These are phyloP conservation scores for Trametes coccinea DNA, from an alignment of 768 basidiomycete species.

Conservation along the genomic window DNA sequence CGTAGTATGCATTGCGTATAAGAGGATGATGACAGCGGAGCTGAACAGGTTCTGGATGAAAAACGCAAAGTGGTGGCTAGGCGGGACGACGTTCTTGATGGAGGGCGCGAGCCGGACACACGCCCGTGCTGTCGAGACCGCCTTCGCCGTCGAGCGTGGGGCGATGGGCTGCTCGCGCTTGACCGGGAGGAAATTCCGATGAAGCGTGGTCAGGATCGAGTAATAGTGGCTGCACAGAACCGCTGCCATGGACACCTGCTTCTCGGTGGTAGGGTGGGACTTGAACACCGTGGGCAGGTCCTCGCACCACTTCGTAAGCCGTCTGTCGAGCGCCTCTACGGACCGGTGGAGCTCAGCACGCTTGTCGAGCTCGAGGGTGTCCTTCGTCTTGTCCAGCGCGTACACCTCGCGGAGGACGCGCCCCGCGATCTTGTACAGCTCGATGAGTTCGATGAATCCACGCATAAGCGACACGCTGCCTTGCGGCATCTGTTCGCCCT, in stretches of 20 bases:
- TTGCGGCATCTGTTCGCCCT: slow-evolving; percentile 57
- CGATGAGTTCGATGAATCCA: slow-evolving; percentile 73
- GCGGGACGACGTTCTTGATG: slow-evolving; percentile 79
- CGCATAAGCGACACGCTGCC: slow-evolving; percentile 73
- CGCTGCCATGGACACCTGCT: slow-evolving; percentile 83
- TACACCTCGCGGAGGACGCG: slow-evolving; percentile 82
- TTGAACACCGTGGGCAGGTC: slow-evolving; percentile 75
- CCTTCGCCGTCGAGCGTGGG: slow-evolving; percentile 75
- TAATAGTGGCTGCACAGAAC: slow-evolving; percentile 90
- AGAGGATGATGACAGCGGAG: slow-evolving; percentile 79
- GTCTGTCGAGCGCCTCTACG: slow-evolving; percentile 76
- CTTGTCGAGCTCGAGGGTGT: slow-evolving; percentile 70
- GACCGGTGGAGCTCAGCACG: slow-evolving; percentile 73
- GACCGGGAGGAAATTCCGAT: slow-evolving; percentile 84
- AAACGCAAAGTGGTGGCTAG: slow-evolving; percentile 85
- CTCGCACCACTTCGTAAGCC: slow-evolving; percentile 83
- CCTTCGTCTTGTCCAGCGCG: slow-evolving; percentile 75
- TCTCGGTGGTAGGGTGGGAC: slow-evolving; percentile 67
- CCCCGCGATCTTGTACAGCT: slow-evolving; percentile 83
- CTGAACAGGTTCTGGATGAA: slow-evolving; percentile 91
- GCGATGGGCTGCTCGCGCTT: slow-evolving; percentile 68
- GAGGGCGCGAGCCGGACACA: slow-evolving; percentile 85
- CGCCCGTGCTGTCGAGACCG: slow-evolving; percentile 80
- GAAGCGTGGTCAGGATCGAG: slow-evolving; percentile 81
- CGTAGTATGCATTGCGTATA: slow-evolving; percentile 83